These are phyloP conservation scores for Irpex sp. DNA, from an alignment of 1,284 basidiomycete genomes.

Conservation along the genomic window DNA sequence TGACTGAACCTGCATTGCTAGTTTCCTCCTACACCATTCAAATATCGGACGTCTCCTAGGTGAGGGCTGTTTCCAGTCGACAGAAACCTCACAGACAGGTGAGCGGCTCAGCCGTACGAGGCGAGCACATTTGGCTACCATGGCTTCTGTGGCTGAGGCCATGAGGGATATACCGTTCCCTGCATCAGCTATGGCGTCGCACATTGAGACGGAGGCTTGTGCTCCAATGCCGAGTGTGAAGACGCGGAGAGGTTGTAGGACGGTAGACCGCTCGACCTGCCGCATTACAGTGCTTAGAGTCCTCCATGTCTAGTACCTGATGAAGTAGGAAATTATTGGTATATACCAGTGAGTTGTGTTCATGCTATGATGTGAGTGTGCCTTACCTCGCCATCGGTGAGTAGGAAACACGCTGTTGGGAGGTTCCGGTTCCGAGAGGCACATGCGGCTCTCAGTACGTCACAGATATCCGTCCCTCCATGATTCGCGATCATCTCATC, in stretches of 20 bases:
- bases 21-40: neutral
- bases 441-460: slow-evolving; percentile 35
- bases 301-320: slow-evolving; percentile 1
- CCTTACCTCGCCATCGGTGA: slow-evolving; percentile 39
- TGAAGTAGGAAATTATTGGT: neutral
- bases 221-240: slow-evolving; percentile 54
- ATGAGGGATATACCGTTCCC: slow-evolving; percentile 48
- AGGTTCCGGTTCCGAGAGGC: slow-evolving; percentile 26
- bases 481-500: slow-evolving; percentile 36
- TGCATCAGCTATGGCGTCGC: slow-evolving; percentile 45
- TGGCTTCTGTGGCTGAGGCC: slow-evolving; percentile 40
- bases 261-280: neutral
- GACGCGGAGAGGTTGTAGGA: slow-evolving; percentile 37
- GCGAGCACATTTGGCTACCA: slow-evolving; percentile 42
- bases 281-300: neutral
- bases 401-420: slow-evolving; percentile 45
- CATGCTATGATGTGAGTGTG: neutral
- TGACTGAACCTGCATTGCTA: neutral
- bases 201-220: slow-evolving; percentile 43
- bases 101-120: slow-evolving; percentile 46
- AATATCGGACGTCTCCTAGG: neutral
- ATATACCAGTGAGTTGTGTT: neutral
- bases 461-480: slow-evolving; percentile 46
- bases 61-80: slow-evolving; percentile 44
- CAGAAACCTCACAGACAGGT: slow-evolving; percentile 37